Evolutionary conservation across 441 rosid genomes (phyloP).

Genomic region (Erysimum cheiri): DNA sequence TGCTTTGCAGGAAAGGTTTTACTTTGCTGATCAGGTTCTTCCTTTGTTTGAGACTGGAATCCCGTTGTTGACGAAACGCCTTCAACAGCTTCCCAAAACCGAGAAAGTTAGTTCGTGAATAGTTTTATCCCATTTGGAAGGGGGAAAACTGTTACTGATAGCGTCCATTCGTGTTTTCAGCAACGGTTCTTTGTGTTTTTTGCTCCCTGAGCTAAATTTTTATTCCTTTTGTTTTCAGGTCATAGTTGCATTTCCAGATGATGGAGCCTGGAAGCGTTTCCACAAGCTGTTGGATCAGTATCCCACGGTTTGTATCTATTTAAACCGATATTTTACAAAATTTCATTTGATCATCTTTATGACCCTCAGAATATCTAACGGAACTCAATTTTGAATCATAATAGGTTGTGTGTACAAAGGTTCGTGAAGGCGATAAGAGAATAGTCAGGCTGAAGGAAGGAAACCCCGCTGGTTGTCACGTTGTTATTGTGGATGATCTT

Average conservation of each 20-base stretch:
- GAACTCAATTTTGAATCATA: slow-evolving; percentile 38
- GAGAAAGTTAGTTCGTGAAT: slow-evolving; percentile 63
- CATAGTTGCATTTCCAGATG: slow-evolving; percentile 96
- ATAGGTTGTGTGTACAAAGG: slow-evolving; percentile 94
- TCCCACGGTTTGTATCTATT: slow-evolving; percentile 72
- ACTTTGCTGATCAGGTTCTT: slow-evolving; percentile 93
- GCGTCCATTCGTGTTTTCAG: background rate
- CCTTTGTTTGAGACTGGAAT: slow-evolving; percentile 97
- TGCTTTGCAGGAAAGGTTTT: slow-evolving; percentile 83
- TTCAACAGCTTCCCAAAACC: slow-evolving; percentile 72
- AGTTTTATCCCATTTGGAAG: background rate
- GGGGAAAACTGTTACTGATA: background rate
- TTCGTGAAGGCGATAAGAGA: slow-evolving; percentile 95
- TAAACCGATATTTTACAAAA: slow-evolving; percentile 5
- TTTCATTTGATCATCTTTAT: slow-evolving; percentile 5
- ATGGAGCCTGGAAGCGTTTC: slow-evolving; percentile 99
- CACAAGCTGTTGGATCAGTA: slow-evolving; percentile 87
- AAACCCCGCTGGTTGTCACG: slow-evolving; percentile 86
- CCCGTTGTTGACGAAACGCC: slow-evolving; percentile 84
- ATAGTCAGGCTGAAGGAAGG: slow-evolving; percentile 96
- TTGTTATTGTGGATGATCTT: slow-evolving; percentile 93
- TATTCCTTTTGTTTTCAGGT: slow-evolving; percentile 53
- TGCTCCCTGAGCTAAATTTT: slow-evolving; percentile 2
- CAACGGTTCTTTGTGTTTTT: background rate
- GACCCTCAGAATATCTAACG: slow-evolving; percentile 14